A percentile compares a stretch with the other conserved stretches of the same genome.
Conservation (phyloP, 73 alveolate genomes). For the Tetrahymena malaccensis region DNA sequence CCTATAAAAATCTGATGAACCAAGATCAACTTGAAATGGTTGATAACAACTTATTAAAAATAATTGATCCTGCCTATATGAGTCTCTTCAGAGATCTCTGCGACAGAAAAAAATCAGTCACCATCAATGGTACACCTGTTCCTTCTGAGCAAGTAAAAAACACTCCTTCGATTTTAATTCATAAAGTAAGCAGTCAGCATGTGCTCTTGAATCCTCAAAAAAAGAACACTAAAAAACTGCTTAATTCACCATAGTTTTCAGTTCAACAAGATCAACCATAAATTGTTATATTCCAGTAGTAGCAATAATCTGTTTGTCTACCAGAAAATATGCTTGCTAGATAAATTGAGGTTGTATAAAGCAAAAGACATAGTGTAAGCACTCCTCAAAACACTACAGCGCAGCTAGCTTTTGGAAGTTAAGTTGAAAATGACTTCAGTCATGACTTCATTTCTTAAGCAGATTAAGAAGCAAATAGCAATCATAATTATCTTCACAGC, state of each 20-base stretch:
- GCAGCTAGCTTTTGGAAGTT: background rate
- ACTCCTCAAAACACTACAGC: background rate
- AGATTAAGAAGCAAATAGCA: background rate
- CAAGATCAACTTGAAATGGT: background rate
- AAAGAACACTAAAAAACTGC: background rate
- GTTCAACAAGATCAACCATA: background rate
- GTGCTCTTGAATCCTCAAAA: background rate
- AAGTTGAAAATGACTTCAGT: background rate
- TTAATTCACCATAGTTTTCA: background rate
- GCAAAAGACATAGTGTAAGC: background rate
- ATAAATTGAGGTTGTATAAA: background rate
- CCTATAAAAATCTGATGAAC: background rate
- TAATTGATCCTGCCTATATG: background rate
- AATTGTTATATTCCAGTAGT: background rate
- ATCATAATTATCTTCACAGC: background rate
- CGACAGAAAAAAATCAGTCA: background rate
- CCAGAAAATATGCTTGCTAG: background rate
- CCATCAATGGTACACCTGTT: background rate
- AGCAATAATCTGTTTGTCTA: background rate
- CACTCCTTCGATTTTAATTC: background rate
- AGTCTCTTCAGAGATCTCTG: background rate
- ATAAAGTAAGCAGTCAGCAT: background rate
- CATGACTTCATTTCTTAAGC: background rate
- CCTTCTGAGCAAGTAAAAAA: background rate
- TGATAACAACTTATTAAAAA: background rate